A percentile compares a stretch with the other conserved stretches of the same genome.
Conservation (phyloP, 1,139 yeast genomes). For the Pichia sp. region DNA sequence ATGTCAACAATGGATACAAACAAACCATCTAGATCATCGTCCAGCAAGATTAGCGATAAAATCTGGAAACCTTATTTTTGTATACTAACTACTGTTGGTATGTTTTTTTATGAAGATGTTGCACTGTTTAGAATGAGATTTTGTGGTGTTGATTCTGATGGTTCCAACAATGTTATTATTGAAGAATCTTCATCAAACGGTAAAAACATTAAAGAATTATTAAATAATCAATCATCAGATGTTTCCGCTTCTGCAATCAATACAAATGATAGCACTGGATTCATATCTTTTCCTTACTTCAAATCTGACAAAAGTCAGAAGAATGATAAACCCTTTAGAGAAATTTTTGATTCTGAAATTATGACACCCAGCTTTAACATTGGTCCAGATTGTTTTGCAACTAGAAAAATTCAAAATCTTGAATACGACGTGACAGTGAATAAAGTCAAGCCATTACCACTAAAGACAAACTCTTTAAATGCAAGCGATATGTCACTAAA, state of each 20-base stretch:
- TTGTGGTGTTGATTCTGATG: conserved; percentile 11
- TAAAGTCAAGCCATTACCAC: neutral
- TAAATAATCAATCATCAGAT: neutral
- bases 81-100: conserved; percentile 40
- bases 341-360: conserved; percentile 13
- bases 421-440: conserved; percentile 23
- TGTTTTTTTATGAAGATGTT: conserved; percentile 37
- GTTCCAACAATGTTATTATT: conserved; percentile 23
- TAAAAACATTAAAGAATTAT: conserved; percentile 1
- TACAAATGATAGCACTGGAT: conserved; percentile 1
- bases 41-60: conserved; percentile 11
- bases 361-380: conserved; percentile 24
- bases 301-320: conserved; percentile 9
- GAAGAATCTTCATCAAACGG: conserved; percentile 23
- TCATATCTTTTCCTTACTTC: conserved; percentile 12
- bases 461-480: neutral
- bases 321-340: too few species aligned
- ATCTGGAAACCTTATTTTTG: conserved; percentile 40
- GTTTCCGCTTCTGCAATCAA: neutral
- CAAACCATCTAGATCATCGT: neutral
- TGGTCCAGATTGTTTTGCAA: conserved; percentile 33
- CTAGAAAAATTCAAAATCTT: conserved; percentile 22
- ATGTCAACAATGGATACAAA: conserved; percentile 2
- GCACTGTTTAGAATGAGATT: conserved; percentile 27
- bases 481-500: too few species aligned